phyloP scores from a whole-genome alignment of 371 early-diverging fungal genomes.

The Mortierella sp. region DNA sequence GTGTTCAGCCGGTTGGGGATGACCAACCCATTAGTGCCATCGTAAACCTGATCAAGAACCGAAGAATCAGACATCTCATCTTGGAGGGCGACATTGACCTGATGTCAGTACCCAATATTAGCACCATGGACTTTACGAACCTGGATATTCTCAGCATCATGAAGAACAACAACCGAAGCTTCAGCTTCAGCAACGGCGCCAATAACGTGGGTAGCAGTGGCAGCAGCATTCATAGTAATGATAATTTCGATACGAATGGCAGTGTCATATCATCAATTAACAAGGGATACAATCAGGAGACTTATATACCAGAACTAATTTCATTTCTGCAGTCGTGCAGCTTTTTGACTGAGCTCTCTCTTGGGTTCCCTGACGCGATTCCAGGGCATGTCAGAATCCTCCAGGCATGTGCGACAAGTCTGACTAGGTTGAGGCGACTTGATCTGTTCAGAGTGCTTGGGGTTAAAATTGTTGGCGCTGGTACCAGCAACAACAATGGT shows the following conservation, averaged over 20 bases:
- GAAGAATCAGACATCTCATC: conserved; percentile 24
- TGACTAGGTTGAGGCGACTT: conserved; percentile 20
- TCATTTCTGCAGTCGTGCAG: conserved; percentile 31
- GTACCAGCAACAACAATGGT: not conserved
- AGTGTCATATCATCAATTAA: not conserved
- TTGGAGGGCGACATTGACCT: conserved; percentile 50
- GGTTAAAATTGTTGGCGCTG: not conserved
- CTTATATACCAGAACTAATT: conserved; percentile 30
- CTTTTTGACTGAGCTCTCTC: conserved; percentile 24
- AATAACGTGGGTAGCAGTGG: not conserved
- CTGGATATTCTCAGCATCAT: conserved; percentile 41
- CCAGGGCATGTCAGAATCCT: conserved; percentile 53
- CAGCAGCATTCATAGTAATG: conserved; percentile 5
- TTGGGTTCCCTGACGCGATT: conserved; percentile 40
- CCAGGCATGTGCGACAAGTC: conserved; percentile 22
- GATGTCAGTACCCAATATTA: conserved; percentile 36
- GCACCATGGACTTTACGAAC: conserved; percentile 47
- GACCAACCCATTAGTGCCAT: conserved; percentile 36
- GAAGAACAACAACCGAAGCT: conserved; percentile 34
- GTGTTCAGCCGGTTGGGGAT: not conserved
- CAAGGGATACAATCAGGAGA: conserved; percentile 14
- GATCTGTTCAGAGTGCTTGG: conserved; percentile 35
- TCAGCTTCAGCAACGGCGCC: not conserved
- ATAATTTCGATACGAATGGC: not conserved
- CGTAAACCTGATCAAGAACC: conserved; percentile 32